Conservation (phyloP, 306 rosid species). For the Corylus avellana region DNA sequence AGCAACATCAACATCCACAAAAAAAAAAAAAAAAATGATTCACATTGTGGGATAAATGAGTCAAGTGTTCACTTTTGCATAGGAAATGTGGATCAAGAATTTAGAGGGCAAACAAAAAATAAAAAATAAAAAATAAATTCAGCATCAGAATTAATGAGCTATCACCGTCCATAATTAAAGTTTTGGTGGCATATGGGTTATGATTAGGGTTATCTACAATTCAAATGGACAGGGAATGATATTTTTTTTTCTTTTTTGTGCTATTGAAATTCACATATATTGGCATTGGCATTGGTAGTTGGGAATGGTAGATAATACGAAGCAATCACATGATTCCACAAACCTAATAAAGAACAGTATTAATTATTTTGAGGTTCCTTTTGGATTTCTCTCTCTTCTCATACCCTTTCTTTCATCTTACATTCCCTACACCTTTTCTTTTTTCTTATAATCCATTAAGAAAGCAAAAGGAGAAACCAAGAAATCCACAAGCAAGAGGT, state of each 20-base stretch:
- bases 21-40: too few species aligned
- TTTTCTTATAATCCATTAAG: constrained; percentile 30
- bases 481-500: constrained; percentile 44
- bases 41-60: too few species aligned
- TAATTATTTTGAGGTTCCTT: constrained; percentile 46
- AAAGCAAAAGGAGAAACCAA: constrained; percentile 41
- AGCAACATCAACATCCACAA: neutral
- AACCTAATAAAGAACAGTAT: constrained; percentile 38
- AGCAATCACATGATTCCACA: constrained; percentile 65
- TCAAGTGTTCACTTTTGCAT: too few species aligned
- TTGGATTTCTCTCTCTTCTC: constrained; percentile 35
- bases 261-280: neutral
- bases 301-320: constrained; percentile 76
- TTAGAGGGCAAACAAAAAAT: neutral
- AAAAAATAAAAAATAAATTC: constrained; percentile 8
- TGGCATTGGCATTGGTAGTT: constrained; percentile 52
- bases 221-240: constrained; percentile 41
- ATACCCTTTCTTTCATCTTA: constrained; percentile 26
- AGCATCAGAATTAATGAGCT: constrained; percentile 24
- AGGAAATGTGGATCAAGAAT: too few species aligned
- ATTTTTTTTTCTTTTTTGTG: neutral
- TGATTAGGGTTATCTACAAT: constrained; percentile 64
- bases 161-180: constrained; percentile 57
- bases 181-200: constrained; percentile 81
- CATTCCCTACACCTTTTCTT: constrained; percentile 14